A percentile compares a stretch with the other conserved stretches of the same genome.
Conservation (phyloP, 306 rosid genomes). For the Glycyrrhiza uralensis region DNA sequence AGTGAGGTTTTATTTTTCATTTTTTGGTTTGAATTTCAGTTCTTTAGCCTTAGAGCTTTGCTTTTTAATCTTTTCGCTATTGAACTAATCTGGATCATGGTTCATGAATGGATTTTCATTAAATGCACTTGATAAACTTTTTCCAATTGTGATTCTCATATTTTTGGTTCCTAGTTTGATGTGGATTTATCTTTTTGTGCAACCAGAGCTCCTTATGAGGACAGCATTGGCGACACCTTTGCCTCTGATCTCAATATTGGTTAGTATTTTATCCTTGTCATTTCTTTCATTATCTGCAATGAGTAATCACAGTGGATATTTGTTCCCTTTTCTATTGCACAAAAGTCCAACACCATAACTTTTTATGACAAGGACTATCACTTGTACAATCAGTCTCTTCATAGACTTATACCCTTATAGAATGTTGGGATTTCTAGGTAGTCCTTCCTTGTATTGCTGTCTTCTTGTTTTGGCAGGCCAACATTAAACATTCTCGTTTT, state of each 20-base stretch:
- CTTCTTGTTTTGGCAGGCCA: neutral
- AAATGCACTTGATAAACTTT: neutral
- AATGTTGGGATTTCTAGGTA: neutral
- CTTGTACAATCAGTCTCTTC: neutral
- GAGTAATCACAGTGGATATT: neutral
- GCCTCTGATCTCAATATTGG: constrained; percentile 59
- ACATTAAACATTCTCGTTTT: constrained; percentile 6
- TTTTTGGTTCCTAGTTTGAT: constrained; percentile 19
- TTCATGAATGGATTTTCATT: neutral
- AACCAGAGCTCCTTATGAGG: constrained; percentile 59
- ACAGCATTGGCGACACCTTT: constrained; percentile 51
- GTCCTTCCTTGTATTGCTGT: neutral
- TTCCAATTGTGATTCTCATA: neutral
- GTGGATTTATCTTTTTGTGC: constrained; percentile 31
- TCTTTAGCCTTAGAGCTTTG: neutral
- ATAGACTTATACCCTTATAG: neutral
- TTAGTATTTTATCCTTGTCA: constrained; percentile 31
- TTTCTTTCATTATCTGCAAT: neutral
- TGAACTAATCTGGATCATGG: neutral
- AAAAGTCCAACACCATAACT: neutral
- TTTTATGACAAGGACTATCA: neutral
- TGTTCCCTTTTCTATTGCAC: neutral
- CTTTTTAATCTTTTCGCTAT: neutral
- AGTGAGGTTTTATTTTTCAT: constrained; percentile 29
- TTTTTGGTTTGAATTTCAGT: constrained; percentile 3